Evolutionary conservation across 164 flowering plant genomes (phyloP).

Genomic region (Annona cherimola): DNA sequence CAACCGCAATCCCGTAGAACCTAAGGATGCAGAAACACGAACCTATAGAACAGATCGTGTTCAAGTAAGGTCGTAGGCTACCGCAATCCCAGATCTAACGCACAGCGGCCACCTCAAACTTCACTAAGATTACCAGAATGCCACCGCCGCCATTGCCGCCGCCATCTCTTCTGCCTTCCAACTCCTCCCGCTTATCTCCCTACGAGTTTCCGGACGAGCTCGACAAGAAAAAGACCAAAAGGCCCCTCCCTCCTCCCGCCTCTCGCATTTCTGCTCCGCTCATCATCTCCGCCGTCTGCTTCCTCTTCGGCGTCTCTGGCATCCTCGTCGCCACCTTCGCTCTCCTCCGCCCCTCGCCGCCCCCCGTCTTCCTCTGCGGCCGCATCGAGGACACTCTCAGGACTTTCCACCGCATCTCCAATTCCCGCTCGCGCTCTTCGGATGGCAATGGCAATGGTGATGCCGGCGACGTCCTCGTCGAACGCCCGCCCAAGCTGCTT

Average conservation of each 20-base stretch:
- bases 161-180: neutral
- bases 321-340: slow-evolving; percentile 30
- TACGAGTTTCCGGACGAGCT: neutral
- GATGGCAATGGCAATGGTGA: slow-evolving; percentile 9
- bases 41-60: too few species aligned
- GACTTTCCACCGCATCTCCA: slow-evolving; percentile 16
- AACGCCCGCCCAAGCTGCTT: slow-evolving; percentile 42
- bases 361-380: slow-evolving; percentile 40
- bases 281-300: slow-evolving; percentile 27
- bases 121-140: slow-evolving; percentile 6
- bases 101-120: too few species aligned
- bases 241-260: neutral
- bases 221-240: slow-evolving; percentile 1
- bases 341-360: slow-evolving; percentile 20
- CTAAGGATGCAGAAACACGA: too few species aligned
- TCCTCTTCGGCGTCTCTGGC: slow-evolving; percentile 37
- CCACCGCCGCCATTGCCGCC: slow-evolving; percentile 6
- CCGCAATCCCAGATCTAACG: too few species aligned
- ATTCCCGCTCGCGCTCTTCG: slow-evolving; percentile 6
- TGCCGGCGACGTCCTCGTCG: slow-evolving; percentile 5
- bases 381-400: slow-evolving; percentile 39
- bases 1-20: too few species aligned
- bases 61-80: too few species aligned
- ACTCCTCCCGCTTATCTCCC: neutral
- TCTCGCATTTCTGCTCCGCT: neutral